Evolutionary conservation across 805 yeast genomes (phyloP), one percentile per base, ranked within the genome.

Genomic region (Metschnikowia hibisci): DNA sequence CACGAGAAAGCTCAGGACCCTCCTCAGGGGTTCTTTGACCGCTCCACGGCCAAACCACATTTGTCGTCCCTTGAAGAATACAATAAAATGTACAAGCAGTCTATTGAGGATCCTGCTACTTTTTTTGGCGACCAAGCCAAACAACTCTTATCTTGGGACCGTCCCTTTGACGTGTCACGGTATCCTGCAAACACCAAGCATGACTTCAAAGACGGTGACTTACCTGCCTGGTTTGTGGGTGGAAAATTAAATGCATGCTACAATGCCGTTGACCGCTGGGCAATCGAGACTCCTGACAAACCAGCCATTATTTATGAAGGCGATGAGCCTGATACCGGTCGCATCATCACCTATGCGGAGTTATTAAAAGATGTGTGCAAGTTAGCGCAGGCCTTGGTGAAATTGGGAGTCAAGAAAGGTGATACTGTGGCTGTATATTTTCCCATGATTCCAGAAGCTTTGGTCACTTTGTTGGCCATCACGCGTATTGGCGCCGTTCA

Each of bases 371-470:
- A 87, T 53, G 96, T 91, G 34, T 82, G 85, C 52, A 82, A 84
- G 60, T 81, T 89, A 55, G 96, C 98, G 10, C 90, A 85, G 55
- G 84, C 87, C 33, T 77, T 93, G 62, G 71, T 77, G 51, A 76
- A 82, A 45, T 81, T 89, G 78, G 99, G 99, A 44, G 91, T 91
- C 54, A 71, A 76, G 55, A 87, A 87, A 67, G 99, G 99, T 61
- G 99, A 91, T 62, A 86, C 95, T 22, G 98, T 91, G 45, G 98
- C 97, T 39, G 86, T 91, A 46, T 91, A 91, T 68, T 72, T 91
- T 63, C 99, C 99, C 60, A 91, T 93, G 99, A 90, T 90, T 48
- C 95, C 98, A 39, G 96, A 90, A 70, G 96, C 97, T 15, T 73
- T 93, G 48, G 80, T 93, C 44, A 85, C 99, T n/a, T 80, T 91